Base-by-base conservation (phyloP, 2,329 filamentous ascomycete genomes). In the Chlorencoelia australis region DNA sequence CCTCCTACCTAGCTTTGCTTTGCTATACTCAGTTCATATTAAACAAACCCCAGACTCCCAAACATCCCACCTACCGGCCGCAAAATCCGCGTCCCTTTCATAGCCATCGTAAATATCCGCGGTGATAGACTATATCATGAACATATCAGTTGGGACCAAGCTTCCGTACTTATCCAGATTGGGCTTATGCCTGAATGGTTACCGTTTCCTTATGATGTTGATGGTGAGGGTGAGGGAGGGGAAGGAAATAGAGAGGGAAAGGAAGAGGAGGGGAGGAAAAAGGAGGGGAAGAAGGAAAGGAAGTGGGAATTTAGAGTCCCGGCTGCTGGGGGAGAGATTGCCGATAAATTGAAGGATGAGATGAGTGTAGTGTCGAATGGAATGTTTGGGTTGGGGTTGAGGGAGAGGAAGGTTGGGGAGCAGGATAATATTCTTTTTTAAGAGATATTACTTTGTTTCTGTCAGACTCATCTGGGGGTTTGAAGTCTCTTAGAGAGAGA, bases 121-220 rank as follows among this genome's bases (percentile, higher is more conserved):
- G 79, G 79, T 2, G 77, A 82, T 50, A 63, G 77, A 1, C 58
- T 84, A 1, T 81, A 74, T 45, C 76, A 82, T 44, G 79, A 84
- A 53, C 79, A 83, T 47, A 82, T 84, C 28, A 61, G 68, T 10
- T 84, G 79, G 78, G 79, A 84, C 41, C 77, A 82, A 52, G 72
- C 64, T 0, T 78, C 73, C 0, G 68, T 73, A 2, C 58, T 84
- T 7, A 56, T 64, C 5, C 79, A 83, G 51, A 54, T 79, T 2
- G 78, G 73, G 0, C 52, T 82, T 14, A 52, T 84, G 33, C 52
- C 52, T 3, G 44, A 51, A 33, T 54, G 53, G 19, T 44, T 56
- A 1, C 52, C 50, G 2, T 56, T 47, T 17, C 76, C 75, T 0
- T 72, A 79, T 49, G 45, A 65, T 0, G 45, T 76, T 0, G 42